These are phyloP conservation scores for Schizosaccharomyces japonicus DNA, from an alignment of 805 yeast species.

Conservation along the genomic window DNA sequence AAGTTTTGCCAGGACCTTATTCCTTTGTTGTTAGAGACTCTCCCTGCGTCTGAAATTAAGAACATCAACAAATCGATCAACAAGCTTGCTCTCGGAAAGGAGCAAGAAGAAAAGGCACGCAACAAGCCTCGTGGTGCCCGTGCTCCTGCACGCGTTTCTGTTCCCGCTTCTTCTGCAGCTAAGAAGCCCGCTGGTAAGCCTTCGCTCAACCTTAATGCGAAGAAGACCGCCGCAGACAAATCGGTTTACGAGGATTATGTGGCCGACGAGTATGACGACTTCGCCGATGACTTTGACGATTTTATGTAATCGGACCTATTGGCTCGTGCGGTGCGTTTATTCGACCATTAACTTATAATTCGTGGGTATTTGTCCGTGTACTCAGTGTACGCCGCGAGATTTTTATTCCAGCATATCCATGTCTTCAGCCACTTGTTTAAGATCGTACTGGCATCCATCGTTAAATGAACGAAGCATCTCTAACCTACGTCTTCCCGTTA, in stretches of 20 bases:
- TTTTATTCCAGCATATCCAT: constrained; percentile 45
- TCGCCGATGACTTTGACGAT: constrained; percentile 2
- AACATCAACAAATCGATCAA: neutral
- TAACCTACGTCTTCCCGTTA: constrained; percentile 20
- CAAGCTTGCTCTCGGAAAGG: neutral
- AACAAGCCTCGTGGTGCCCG: neutral
- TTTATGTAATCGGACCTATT: neutral
- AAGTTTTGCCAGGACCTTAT: neutral
- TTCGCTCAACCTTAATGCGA: neutral
- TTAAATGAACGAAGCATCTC: constrained; percentile 45
- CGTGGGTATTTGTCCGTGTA: neutral
- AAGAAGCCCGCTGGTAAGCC: neutral
- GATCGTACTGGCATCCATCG: constrained; percentile 39
- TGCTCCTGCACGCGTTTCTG: neutral
- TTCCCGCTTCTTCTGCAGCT: neutral
- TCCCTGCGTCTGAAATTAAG: neutral
- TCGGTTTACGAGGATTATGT: constrained; percentile 2
- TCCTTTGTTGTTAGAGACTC: neutral
- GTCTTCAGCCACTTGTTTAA: constrained; percentile 44
- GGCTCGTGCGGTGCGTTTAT: neutral
- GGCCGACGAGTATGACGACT: constrained; percentile 1
- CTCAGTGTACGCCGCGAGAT: neutral
- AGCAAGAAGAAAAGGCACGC: neutral
- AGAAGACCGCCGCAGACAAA: neutral
- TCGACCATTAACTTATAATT: neutral